A percentile compares a stretch with the other conserved stretches of the same genome.
These are phyloP conservation scores for Phalaenopsis equestris DNA, from an alignment of 106 monocot genomes.

Conservation along the genomic window DNA sequence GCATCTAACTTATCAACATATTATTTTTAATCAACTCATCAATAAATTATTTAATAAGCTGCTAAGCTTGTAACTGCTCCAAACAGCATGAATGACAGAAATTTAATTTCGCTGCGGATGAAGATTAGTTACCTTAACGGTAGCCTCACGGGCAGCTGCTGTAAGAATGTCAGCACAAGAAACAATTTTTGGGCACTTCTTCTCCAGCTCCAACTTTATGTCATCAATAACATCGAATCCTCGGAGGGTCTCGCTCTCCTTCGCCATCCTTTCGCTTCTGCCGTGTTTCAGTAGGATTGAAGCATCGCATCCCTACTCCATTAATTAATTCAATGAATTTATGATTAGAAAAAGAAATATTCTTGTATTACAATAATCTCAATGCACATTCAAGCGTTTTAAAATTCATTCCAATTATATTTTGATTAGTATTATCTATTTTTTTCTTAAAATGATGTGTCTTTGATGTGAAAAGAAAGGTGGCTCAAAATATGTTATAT, in stretches of 20 bases:
- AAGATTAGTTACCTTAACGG: slow-evolving; percentile 14
- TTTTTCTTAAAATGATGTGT: too few relatives aligned
- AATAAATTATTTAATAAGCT: too few relatives aligned
- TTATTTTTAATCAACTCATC: too few relatives aligned
- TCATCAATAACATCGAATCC: slow-evolving; percentile 71
- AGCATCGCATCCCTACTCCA: slow-evolving; percentile 48
- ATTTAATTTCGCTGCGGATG: neutral
- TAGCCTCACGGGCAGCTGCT: slow-evolving; percentile 52
- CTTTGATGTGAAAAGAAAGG: too few relatives aligned
- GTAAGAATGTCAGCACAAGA: slow-evolving; percentile 65
- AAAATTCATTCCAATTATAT: too few relatives aligned
- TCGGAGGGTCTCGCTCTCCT: slow-evolving; percentile 41
- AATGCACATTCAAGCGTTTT: too few relatives aligned
- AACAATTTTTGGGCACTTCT: slow-evolving; percentile 47
- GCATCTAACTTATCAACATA: too few relatives aligned
- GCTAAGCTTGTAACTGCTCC: neutral
- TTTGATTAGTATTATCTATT: too few relatives aligned
- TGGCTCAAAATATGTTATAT: too few relatives aligned
- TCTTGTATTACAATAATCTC: too few relatives aligned
- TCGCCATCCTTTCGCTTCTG: slow-evolving; percentile 36
- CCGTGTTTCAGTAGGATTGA: slow-evolving; percentile 41
- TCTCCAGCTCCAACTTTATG: slow-evolving; percentile 44
- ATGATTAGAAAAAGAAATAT: neutral
- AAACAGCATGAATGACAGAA: neutral
- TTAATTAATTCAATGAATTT: neutral